Percentiles rank a stretch among this genome's conserved stretches.
Conservation (phyloP, 1,139 yeast species). For the Taphrina sp. region DNA sequence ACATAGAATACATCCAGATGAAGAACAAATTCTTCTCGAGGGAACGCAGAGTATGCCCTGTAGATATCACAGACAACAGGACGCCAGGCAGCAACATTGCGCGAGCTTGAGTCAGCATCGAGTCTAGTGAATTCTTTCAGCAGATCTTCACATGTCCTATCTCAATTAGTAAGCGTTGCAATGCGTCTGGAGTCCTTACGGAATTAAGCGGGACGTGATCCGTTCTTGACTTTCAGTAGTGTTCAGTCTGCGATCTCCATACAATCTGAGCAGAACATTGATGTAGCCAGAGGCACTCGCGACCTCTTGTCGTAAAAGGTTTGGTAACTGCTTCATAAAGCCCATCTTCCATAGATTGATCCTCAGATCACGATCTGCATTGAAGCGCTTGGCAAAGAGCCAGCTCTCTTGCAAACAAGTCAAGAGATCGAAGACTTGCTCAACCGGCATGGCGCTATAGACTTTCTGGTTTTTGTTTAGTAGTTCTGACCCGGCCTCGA, state of each 20-base stretch:
- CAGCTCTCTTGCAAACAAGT: conserved; percentile 65
- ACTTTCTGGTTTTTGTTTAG: conserved; percentile 61
- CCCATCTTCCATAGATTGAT: conserved; percentile 80
- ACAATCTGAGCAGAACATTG: conserved; percentile 73
- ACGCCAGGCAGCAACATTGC: conserved; percentile 80
- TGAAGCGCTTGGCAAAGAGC: conserved; percentile 78
- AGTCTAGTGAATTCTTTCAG: conserved; percentile 67
- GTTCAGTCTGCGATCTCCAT: conserved; percentile 57
- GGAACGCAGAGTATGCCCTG: conserved; percentile 76
- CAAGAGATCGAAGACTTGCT: conserved; percentile 60
- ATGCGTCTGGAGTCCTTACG: too few species aligned
- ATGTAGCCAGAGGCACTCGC: conserved; percentile 85
- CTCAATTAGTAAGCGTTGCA: too few species aligned
- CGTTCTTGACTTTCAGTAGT: conserved; percentile 47
- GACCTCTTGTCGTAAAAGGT: conserved; percentile 85
- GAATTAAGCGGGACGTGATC: conserved; percentile 59
- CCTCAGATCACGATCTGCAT: conserved; percentile 82
- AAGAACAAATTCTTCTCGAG: conserved; percentile 65
- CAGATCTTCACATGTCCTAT: conserved; percentile 59
- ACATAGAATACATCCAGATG: conserved; percentile 68
- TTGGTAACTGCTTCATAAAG: conserved; percentile 87
- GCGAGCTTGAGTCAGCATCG: conserved; percentile 70
- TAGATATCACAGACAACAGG: conserved; percentile 87
- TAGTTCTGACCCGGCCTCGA: conserved; percentile 79
- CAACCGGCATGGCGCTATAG: conserved; percentile 66